Percentiles rank a stretch among this genome's conserved stretches.
Conservation (phyloP, 176 grass and related monocot genomes). For the Oryza officinalis region DNA sequence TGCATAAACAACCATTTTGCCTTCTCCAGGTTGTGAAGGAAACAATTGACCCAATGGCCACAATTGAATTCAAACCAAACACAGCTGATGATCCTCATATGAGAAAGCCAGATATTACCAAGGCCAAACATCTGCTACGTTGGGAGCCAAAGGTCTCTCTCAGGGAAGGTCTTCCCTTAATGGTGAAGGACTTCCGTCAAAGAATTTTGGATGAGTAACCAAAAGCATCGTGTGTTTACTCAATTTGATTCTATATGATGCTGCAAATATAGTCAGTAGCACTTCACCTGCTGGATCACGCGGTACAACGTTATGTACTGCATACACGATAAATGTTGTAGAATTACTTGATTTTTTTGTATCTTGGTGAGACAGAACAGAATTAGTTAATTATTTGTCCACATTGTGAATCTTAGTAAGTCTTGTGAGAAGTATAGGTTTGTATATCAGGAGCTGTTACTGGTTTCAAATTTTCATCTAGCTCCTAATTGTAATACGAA, state of each 20-base stretch:
- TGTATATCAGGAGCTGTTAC: constrained; percentile 32
- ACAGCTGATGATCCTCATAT: constrained; percentile 86
- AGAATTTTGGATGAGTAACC: constrained; percentile 59
- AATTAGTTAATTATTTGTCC: constrained; percentile 33
- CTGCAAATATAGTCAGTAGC: constrained; percentile 22
- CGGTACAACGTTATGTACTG: constrained; percentile 33
- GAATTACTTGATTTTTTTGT: constrained; percentile 38
- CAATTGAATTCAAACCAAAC: constrained; percentile 74
- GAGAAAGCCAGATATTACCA: constrained; percentile 89
- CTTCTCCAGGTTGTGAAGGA: constrained; percentile 63
- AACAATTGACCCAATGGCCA: constrained; percentile 69
- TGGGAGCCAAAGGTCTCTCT: constrained; percentile 86
- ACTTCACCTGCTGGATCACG: constrained; percentile 21
- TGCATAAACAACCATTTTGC: background rate
- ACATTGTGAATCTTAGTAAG: constrained; percentile 26
- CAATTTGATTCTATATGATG: constrained; percentile 26
- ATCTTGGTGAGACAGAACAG: constrained; percentile 28
- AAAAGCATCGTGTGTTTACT: background rate
- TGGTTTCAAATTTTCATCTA: constrained; percentile 2
- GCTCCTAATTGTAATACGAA: constrained; percentile 44
- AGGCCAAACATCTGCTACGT: constrained; percentile 70
- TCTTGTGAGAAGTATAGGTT: constrained; percentile 6
- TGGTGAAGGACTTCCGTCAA: constrained; percentile 79
- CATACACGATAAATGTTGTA: constrained; percentile 44
- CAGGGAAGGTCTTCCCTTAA: constrained; percentile 77